Evolutionary conservation across 1,284 basidiomycete genomes (phyloP).

Genomic region (Ustilago loliicola): DNA sequence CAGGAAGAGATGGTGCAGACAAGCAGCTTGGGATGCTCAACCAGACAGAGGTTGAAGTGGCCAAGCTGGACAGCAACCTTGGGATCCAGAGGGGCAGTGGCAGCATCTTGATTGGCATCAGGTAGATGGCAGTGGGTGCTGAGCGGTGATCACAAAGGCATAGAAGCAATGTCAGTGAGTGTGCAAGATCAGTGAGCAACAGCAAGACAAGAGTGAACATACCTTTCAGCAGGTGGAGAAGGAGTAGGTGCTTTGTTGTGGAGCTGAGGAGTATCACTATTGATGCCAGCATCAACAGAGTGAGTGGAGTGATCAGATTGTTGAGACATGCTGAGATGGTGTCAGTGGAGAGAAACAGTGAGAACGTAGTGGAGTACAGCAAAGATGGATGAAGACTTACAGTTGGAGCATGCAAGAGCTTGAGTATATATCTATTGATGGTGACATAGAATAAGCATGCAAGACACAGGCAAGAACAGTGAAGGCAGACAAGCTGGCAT

Average conservation of each 20-base stretch:
- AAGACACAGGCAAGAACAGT: no score
- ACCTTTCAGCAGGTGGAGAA: background rate
- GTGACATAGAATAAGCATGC: no score
- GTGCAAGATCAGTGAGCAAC: background rate
- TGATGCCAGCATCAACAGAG: background rate
- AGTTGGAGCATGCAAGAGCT: no score
- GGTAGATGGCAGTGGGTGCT: background rate
- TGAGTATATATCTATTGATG: no score
- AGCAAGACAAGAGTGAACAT: background rate
- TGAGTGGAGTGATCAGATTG: background rate
- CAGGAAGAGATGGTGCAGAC: background rate
- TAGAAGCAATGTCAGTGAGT: background rate
- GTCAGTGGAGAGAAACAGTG: background rate
- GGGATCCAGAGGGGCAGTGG: background rate
- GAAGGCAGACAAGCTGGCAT: no score
- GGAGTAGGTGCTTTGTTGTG: background rate
- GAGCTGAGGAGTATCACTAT: no score
- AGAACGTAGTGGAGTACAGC: background rate
- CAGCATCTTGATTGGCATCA: no score
- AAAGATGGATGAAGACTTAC: background rate
- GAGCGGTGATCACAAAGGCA: background rate
- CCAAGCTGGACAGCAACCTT: background rate
- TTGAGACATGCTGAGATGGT: background rate
- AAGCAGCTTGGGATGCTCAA: background rate
- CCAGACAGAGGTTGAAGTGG: constrained; percentile 6